Evolutionary conservation across 163 green algal genomes (phyloP).

Genomic region (Scenedesmus sp.): DNA sequence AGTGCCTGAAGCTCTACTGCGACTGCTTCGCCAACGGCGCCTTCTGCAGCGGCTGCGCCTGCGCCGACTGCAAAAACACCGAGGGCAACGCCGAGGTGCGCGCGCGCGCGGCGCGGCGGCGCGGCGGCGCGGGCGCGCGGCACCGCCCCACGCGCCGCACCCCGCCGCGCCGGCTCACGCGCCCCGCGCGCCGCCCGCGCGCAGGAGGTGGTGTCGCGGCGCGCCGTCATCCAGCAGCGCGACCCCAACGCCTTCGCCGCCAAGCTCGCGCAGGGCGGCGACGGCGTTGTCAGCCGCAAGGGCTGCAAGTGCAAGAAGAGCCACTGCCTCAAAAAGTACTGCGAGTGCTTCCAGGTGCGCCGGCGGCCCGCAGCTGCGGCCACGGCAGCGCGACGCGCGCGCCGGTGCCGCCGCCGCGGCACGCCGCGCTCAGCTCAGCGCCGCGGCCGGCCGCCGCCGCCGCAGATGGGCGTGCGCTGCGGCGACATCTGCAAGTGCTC

Average conservation of each 20-base stretch:
- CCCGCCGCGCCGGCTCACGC: too few relatives aligned
- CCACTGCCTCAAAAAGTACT: conserved; percentile 94
- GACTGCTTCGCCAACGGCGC: conserved; percentile 61
- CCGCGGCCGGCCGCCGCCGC: too few relatives aligned
- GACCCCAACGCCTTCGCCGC: conserved; percentile 25
- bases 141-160: too few relatives aligned
- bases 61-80: conserved; percentile 39
- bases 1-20: conserved; percentile 74
- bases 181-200: not conserved
- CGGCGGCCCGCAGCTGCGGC: not conserved
- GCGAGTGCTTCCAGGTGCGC: conserved; percentile 90
- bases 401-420: not conserved
- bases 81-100: conserved; percentile 15
- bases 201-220: conserved; percentile 22
- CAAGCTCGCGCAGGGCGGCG: conserved; percentile 7
- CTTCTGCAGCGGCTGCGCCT: conserved; percentile 42
- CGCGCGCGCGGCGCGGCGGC: not conserved
- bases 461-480: conserved; percentile 69
- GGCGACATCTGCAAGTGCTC: conserved; percentile 74
- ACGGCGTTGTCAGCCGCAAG: conserved; percentile 29
- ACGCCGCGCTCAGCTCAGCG: too few relatives aligned
- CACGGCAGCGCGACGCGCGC: not conserved
- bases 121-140: too few relatives aligned
- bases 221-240: conserved; percentile 38
- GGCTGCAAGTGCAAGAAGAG: conserved; percentile 91